Percentiles rank a stretch among this genome's conserved stretches.
Conservation (phyloP, 108 stramenopile species). For the Cyclostephanos tholiformis region DNA sequence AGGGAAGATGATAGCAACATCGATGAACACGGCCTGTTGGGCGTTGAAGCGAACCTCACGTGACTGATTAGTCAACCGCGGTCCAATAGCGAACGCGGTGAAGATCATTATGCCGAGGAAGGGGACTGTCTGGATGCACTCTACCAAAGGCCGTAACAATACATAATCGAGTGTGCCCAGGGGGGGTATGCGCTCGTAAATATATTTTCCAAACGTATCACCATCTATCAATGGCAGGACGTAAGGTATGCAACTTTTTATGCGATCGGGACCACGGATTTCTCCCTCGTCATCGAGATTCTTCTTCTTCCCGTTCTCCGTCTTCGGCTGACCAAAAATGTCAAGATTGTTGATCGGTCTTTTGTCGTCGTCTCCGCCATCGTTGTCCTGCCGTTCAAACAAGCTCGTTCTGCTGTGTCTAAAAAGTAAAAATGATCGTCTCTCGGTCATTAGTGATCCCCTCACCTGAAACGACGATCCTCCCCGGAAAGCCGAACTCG, state of each 20-base stretch:
- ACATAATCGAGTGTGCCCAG: conserved; percentile 62
- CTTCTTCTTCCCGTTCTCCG: conserved; percentile 9
- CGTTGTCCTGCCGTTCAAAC: conserved; percentile 17
- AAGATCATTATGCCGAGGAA: conserved; percentile 72
- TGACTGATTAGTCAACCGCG: conserved; percentile 59
- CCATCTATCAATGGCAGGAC: conserved; percentile 54
- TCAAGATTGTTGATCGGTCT: conserved; percentile 34
- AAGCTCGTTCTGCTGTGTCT: not conserved
- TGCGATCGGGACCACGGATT: conserved; percentile 39
- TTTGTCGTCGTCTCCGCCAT: conserved; percentile 23
- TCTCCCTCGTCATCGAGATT: conserved; percentile 39
- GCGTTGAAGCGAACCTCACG: conserved; percentile 78
- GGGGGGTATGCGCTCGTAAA: conserved; percentile 75
- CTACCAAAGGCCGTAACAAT: conserved; percentile 60
- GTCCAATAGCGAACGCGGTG: conserved; percentile 60
- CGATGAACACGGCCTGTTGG: conserved; percentile 82
- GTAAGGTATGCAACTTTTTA: conserved; percentile 57
- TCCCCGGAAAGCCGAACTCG: not conserved
- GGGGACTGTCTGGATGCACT: conserved; percentile 53
- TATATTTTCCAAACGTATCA: conserved; percentile 72
- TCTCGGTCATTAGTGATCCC: not conserved
- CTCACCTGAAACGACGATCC: not conserved
- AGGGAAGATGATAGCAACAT: conserved; percentile 72
- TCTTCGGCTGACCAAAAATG: conserved; percentile 41
- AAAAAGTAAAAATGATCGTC: not conserved